Base-by-base conservation (phyloP, 2,329 filamentous ascomycete genomes). In the Cercospora citrullina region DNA sequence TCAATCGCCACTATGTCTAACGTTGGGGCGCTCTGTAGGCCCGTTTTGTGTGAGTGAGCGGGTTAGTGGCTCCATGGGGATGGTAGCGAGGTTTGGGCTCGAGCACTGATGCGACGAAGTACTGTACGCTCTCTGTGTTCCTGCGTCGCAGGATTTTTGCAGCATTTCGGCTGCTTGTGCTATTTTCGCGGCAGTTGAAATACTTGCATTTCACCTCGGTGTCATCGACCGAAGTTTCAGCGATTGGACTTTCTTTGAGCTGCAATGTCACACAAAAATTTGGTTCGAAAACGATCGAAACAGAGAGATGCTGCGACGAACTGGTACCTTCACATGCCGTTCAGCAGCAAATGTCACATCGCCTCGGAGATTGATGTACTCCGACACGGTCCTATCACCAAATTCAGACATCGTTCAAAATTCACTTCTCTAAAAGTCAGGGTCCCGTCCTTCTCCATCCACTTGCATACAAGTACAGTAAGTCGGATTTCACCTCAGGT, bases 21-120 rank as follows among this genome's bases (percentile, higher is more conserved):
- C 14, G 33, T 61, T 45, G n/a, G 39, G 59, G 16, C 39, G 36
- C 59, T 39, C n/a, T 23, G 18, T 48, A 48, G 45, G 45, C 45
- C 45, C 45, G 18, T 48, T 48, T 23, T 8, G 45, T 23, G 45
- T 48, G 18, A 45, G 18, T 28, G 36, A 39, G n/a, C 31, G 36
- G 21, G 26, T 23, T 26, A 45, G 33, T 42, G 26, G 28, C 16
- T 28, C 59, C 57, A 23, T 36, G 31, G 18, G 16, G 12, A 60
- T 60, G 57, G 57, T 60, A 60, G 57, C 31, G 57, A 60, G 57
- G 16, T 23, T 60, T 48, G 57, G 26, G 26, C 28, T 31, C 31
- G 57, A 60, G 57, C 57, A 23, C 31, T 60, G 57, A 60, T 33
- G 31, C 31, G 57, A 60, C 57, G 57, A 60, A 14, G 45, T 48